Evolutionary conservation across 2,329 filamentous ascomycete species (phyloP).

Genomic region (Parastagonospora avenae): DNA sequence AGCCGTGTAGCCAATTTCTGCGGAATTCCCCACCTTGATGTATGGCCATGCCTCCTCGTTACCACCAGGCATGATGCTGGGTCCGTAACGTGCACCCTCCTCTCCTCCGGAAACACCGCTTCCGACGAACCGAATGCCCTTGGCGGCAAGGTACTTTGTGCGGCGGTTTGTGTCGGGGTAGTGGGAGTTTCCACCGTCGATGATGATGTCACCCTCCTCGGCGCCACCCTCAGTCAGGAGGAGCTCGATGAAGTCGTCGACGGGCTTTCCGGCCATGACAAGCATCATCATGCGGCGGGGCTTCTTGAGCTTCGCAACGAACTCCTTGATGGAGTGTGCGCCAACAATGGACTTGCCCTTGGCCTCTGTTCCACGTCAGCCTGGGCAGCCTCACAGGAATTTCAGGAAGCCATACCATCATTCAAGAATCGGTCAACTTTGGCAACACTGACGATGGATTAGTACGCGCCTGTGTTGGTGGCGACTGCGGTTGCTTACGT

Average conservation of each 20-base stretch:
- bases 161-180: slow-evolving; percentile 99
- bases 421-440: slow-evolving; percentile 96
- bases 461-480: slow-evolving; percentile 14
- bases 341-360: slow-evolving; percentile 89
- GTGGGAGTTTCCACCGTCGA: slow-evolving; percentile 99
- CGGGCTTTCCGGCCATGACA: slow-evolving; percentile 96
- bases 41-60: slow-evolving; percentile 97
- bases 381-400: not conserved
- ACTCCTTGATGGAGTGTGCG: slow-evolving; percentile 92
- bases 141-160: slow-evolving; percentile 80
- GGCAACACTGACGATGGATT: slow-evolving; percentile 62
- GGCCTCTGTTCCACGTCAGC: slow-evolving; percentile 50
- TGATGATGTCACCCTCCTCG: slow-evolving; percentile 86
- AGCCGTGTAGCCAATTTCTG: not conserved
- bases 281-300: slow-evolving; percentile 98
- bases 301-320: slow-evolving; percentile 94
- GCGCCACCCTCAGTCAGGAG: slow-evolving; percentile 64
- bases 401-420: slow-evolving; percentile 57
- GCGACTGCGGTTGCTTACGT: slow-evolving; percentile 56
- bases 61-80: slow-evolving; percentile 98
- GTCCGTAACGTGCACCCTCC: slow-evolving; percentile 97
- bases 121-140: slow-evolving; percentile 95
- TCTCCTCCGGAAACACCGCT: slow-evolving; percentile 98
- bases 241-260: slow-evolving; percentile 98
- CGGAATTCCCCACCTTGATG: slow-evolving; percentile 68